A percentile compares a stretch with the other conserved stretches of the same genome.
Evolutionary conservation across 768 basidiomycete genomes (phyloP).

Genomic region (Leccinum longicurvipes): DNA sequence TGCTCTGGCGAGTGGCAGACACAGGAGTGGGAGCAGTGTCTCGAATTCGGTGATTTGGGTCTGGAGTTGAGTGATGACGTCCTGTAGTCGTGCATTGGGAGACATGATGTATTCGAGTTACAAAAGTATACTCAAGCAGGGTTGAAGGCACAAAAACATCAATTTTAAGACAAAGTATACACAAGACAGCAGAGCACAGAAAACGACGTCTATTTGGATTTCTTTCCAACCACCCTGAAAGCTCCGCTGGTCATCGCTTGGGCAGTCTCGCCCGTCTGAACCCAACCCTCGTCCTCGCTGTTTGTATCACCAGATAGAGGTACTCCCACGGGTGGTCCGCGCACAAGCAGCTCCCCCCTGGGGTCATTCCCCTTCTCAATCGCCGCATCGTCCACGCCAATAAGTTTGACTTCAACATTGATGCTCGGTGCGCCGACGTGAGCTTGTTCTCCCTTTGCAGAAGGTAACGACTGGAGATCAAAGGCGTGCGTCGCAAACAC

Average conservation of each 20-base stretch:
- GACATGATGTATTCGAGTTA: not conserved
- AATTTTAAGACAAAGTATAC: too few relatives aligned
- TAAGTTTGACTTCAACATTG: constrained; percentile 82
- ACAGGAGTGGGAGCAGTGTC: constrained; percentile 53
- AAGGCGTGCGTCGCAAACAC: constrained; percentile 79
- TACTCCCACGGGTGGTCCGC: constrained; percentile 73
- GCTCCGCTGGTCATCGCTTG: constrained; percentile 65
- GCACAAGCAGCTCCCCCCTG: constrained; percentile 53
- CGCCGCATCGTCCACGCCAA: constrained; percentile 58
- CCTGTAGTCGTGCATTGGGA: constrained; percentile 16
- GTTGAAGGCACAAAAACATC: not conserved
- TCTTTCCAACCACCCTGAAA: constrained; percentile 39
- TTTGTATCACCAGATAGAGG: constrained; percentile 30
- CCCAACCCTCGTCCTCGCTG: constrained; percentile 42
- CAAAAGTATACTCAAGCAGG: not conserved
- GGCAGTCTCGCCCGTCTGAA: constrained; percentile 40
- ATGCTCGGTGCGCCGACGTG: constrained; percentile 78
- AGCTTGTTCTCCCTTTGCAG: constrained; percentile 32
- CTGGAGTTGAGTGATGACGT: constrained; percentile 44
- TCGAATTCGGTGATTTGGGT: constrained; percentile 46
- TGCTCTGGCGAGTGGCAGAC: constrained; percentile 53
- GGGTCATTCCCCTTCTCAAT: constrained; percentile 70
- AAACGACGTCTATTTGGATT: not conserved
- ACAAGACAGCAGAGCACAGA: not conserved
- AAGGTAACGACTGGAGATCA: constrained; percentile 75